phyloP scores from a whole-genome alignment of 768 basidiomycete genomes.

The Rhodotorula paludigena region DNA sequence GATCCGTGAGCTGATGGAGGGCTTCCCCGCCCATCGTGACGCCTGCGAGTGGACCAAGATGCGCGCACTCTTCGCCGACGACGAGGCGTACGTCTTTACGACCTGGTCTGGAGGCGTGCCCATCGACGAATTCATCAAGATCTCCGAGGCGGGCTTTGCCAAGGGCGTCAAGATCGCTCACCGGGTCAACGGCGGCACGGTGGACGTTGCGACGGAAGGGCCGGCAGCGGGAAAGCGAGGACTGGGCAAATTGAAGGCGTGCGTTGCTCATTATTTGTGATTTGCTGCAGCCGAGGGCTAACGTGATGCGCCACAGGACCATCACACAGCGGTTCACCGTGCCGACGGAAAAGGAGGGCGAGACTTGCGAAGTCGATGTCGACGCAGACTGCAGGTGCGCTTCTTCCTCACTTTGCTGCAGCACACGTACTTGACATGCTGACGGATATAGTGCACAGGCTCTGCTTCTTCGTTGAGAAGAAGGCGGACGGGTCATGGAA shows the following conservation, averaged over 20 bases:
- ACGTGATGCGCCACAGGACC: conserved; percentile 19
- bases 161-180: conserved; percentile 39
- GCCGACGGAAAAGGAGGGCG: conserved; percentile 34
- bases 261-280: not conserved
- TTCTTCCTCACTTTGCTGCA: not conserved
- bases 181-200: conserved; percentile 41
- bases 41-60: conserved; percentile 32
- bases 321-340: conserved; percentile 44
- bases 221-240: conserved; percentile 33
- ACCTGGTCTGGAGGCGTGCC: conserved; percentile 33
- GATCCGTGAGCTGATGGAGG: conserved; percentile 18
- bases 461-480: conserved; percentile 44
- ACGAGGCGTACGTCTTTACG: conserved; percentile 34
- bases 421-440: not conserved
- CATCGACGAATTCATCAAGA: conserved; percentile 32
- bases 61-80: conserved; percentile 21
- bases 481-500: conserved; percentile 39
- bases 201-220: conserved; percentile 42
- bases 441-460: not conserved
- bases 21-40: conserved; percentile 29
- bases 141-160: conserved; percentile 34
- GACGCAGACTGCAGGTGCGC: conserved; percentile 42
- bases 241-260: conserved; percentile 43
- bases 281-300: no score
- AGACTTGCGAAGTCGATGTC: conserved; percentile 42